Evolutionary conservation across 106 monocot genomes (phyloP), one percentile per base, ranked within the genome.

Genomic region (Hemerocallis citrina): DNA sequence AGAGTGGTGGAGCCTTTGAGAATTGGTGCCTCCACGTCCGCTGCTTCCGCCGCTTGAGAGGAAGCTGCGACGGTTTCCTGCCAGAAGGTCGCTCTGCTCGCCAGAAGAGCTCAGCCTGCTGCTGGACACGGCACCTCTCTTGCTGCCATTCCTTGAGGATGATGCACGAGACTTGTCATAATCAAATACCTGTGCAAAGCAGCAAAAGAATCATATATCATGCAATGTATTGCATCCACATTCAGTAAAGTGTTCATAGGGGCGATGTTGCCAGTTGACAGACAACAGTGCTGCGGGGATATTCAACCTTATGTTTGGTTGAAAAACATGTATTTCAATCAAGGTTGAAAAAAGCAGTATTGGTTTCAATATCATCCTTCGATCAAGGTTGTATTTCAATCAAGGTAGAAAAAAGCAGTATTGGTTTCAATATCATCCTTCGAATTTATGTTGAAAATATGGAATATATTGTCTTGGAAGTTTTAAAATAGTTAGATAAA

Each of bases 91-190:
- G 12, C 49, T 72, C 13, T 54, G 59, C 44, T 80, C 83, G 39
- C 42, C 67, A 24, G 77, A 78, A 16, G 72, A 72, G 23, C 43
- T 71, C 25, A 65, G 58, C n/a, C 62, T 36, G 52, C 70, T 71
- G 27, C 75, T 69, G 23, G 74, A 57, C 13, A 56, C 20, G 10
- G 57, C 41, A 5, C 74, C 88, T 44, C 83, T 77, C 64, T 72
- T 83, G 76, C 88, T 83, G 12, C 83, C 82, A 61, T 73, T 61
- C 7, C 81, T 64, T 3, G 88, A 88, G 21, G 72, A 79, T 14
- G 79, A 63, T 24, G 52, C 59, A 1, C 62, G 73, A 24, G 65
- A 46, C 57, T 73, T 86, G 14, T 81, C 86, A 3, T 65, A 19
- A n/a, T 75, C 69, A 28, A n/a, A n/a, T n/a, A 31, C 9, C 12